Conservation (phyloP, 257 asterid species). For the Asclepias syriaca region DNA sequence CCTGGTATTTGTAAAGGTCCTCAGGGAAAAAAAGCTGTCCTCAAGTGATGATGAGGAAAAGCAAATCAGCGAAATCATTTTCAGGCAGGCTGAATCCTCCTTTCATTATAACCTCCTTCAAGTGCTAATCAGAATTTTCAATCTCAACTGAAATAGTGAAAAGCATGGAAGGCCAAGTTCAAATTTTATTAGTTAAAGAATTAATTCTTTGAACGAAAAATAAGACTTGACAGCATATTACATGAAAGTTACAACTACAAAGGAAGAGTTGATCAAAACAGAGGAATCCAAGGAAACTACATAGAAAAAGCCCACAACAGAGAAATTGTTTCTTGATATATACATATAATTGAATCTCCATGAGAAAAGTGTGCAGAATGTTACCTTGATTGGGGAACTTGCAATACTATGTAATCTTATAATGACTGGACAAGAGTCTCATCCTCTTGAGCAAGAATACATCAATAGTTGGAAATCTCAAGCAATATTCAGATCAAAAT, state of each 20-base stretch:
- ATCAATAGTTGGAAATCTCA: not conserved
- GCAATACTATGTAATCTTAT: not conserved
- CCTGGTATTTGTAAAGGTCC: not conserved
- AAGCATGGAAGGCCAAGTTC: not conserved
- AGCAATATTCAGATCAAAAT: not conserved
- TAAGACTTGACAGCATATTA: not conserved
- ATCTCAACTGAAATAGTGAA: not conserved
- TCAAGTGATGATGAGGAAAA: not conserved
- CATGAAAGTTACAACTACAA: not conserved
- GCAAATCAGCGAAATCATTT: not conserved
- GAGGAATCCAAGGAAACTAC: not conserved
- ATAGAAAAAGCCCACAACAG: not conserved
- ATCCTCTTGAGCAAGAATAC: not conserved
- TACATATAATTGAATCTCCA: no score
- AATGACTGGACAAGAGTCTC: no score
- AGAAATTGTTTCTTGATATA: no score
- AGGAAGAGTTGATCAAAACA: not conserved
- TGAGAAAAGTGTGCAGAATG: not conserved
- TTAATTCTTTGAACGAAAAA: not conserved
- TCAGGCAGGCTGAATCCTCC: not conserved
- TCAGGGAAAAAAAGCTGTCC: not conserved
- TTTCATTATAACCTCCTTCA: not conserved
- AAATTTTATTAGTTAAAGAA: no score
- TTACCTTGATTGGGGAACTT: not conserved
- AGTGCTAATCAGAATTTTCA: no score